These are phyloP conservation scores for Zygosaccharomyces siamensis DNA, from an alignment of 805 yeast genomes.

Conservation along the genomic window DNA sequence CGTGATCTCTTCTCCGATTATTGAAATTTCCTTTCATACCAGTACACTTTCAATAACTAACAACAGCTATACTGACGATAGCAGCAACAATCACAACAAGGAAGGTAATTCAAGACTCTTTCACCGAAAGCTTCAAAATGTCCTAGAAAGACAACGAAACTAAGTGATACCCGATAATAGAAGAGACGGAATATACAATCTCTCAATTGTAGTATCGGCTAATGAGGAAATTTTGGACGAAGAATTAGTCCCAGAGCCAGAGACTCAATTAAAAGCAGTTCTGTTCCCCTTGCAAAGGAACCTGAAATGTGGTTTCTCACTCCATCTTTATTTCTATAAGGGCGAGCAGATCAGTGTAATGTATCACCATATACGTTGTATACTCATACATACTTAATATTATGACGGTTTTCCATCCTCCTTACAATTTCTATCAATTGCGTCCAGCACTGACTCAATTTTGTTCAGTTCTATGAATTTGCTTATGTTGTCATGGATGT, in stretches of 20 bases:
- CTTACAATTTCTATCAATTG: neutral
- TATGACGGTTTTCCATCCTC: neutral
- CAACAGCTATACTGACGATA: neutral
- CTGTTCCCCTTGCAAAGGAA: neutral
- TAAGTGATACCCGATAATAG: neutral
- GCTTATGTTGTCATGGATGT: slow-evolving; percentile 8
- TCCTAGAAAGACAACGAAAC: neutral
- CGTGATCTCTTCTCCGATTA: slow-evolving; percentile 15
- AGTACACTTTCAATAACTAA: neutral
- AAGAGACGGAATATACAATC: neutral
- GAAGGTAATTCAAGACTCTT: neutral
- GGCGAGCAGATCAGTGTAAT: neutral
- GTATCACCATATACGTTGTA: neutral
- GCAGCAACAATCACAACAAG: neutral
- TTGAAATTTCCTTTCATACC: slow-evolving; percentile 18
- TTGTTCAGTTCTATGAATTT: slow-evolving; percentile 5
- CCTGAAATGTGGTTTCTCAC: neutral
- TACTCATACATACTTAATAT: neutral
- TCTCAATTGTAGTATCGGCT: neutral
- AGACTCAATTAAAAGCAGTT: neutral
- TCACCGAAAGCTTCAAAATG: neutral
- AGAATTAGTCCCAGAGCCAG: slow-evolving; percentile 1
- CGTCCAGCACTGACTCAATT: neutral
- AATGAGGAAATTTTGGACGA: neutral
- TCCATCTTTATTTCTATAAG: neutral